Evolutionary conservation across 805 yeast genomes (phyloP).

Genomic region (Sugiyamaella floridensis): DNA sequence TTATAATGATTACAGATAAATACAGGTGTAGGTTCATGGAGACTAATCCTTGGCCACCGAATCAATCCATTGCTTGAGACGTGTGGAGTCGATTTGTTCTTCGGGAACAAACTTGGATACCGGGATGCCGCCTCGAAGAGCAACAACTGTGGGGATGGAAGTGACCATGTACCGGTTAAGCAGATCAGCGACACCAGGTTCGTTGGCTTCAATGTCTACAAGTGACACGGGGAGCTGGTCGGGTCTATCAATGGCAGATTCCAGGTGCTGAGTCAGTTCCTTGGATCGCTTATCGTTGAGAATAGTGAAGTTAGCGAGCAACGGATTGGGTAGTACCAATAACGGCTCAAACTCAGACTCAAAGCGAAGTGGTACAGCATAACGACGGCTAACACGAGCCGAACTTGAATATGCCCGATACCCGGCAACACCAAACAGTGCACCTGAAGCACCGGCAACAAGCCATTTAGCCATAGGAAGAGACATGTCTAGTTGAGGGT

Average conservation of each 20-base stretch:
- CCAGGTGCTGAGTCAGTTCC: constrained; percentile 55
- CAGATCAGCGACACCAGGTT: constrained; percentile 53
- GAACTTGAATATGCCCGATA: not conserved
- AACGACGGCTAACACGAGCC: not conserved
- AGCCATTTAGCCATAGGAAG: not conserved
- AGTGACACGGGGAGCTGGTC: constrained; percentile 48
- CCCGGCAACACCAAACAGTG: not conserved
- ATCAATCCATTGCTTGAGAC: constrained; percentile 37
- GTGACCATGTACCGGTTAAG: constrained; percentile 49
- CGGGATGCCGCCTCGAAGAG: constrained; percentile 59
- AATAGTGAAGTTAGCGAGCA: constrained; percentile 64
- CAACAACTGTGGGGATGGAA: constrained; percentile 59
- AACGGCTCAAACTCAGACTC: constrained; percentile 54
- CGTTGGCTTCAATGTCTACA: constrained; percentile 69
- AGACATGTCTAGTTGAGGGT: not conserved
- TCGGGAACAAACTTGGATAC: constrained; percentile 31
- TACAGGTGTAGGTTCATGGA: not conserved
- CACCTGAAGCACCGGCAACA: constrained; percentile 5
- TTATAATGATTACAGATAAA: no score
- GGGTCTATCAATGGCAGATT: constrained; percentile 42
- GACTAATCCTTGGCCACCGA: not conserved
- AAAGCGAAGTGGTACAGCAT: constrained; percentile 44
- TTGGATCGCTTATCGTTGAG: constrained; percentile 58
- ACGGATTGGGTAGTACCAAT: constrained; percentile 46
- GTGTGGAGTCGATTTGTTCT: constrained; percentile 19